Evolutionary conservation across 2,329 filamentous ascomycete genomes (phyloP), one percentile per base, ranked within the genome.

Genomic region (Lecanicillium sp.): DNA sequence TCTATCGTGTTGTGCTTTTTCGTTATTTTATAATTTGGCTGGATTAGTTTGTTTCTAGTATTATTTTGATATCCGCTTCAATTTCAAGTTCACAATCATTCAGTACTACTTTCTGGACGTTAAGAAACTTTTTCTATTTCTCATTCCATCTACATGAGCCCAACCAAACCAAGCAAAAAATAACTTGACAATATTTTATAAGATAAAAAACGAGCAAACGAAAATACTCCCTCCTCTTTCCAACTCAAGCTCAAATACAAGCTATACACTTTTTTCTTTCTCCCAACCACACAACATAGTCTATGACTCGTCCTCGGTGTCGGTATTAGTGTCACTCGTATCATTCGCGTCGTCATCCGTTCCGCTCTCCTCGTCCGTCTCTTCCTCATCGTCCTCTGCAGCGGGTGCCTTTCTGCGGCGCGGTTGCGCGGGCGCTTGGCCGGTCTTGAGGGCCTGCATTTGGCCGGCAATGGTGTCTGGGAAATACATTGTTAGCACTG

Each of bases 401-500:
- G 28, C 42, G 60, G n/a, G n/a, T n/a, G n/a, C 57, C 50, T 63
- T 67, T 55, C 68, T 73, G 56, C 69, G 69, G 56, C 68, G 71
- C 51, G 76, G 73, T 25, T 25, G 22, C 66, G 78, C 79, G 7
- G 74, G 62, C 29, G 74, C 67, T 25, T 64, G 68, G 20, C 78
- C 83, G 11, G 80, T 82, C 68, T 92, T 94, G 44, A 94, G 76
- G 11, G 83, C 83, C 45, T 81, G 80, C 85, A 95, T 92, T 63
- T 94, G 86, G 44, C 88, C 88, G 35, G 88, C 89, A 49, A 95
- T 71, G 2, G 87, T 88, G 63, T 94, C 87, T 94, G 47, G 42
- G 27, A 9, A 19, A 51, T 47, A 43, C 5, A 5, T 6, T 15
- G 44, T 62, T 49, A 59, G 56, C 27, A 19, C 34, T 40, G 8